Base-by-base conservation (phyloP, 768 basidiomycete species). In the Podaxis sp. region DNA sequence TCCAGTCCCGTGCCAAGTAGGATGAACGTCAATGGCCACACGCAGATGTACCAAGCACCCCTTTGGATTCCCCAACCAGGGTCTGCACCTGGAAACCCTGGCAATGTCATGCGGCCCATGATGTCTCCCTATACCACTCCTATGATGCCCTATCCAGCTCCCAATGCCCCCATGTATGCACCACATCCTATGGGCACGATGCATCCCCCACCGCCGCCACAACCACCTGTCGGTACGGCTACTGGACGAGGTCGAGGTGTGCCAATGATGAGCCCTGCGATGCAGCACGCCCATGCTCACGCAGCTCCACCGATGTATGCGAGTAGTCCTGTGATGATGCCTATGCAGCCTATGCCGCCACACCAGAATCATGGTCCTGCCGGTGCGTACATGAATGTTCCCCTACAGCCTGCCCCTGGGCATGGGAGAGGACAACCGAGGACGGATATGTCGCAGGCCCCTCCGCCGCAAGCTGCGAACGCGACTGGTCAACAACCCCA, bases 191-290 rank as follows among this genome's bases (percentile, higher is more conserved):
- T 63, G 56, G 59, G 53, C 15, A 72, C 81, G 0, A 78, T 85
- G 71, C 88, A 87, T 68, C 73, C 76, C 30, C 75, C 78, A n/a
- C 78, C 68, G 58, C 68, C 80, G 38, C 78, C 77, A 48, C 76
- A 77, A 44, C 69, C 76, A 41, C 63, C 77, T 71, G 26, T 69
- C 76, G 28, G 72, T 76, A 24, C 77, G 76, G 62, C 77, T 75
- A 38, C 81, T 77, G 62, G 77, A 72, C 58, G 75, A 72, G 38
- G 72, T 22, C 85, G 84, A 26, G 80, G 77, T 56, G 76, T 89
- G 75, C 73, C 83, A 13, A 75, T 89, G 72, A 83, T 91, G 75
- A 91, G 89, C 70, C 91, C 91, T n/a, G 83, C 82, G n/a, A 80
- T 90, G 76, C 74, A 83, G 37, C 83, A 83, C 71, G 81, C 85